These are phyloP conservation scores for Botrytis pseudocinerea DNA, from an alignment of 2,329 filamentous ascomycete genomes.

Conservation along the genomic window DNA sequence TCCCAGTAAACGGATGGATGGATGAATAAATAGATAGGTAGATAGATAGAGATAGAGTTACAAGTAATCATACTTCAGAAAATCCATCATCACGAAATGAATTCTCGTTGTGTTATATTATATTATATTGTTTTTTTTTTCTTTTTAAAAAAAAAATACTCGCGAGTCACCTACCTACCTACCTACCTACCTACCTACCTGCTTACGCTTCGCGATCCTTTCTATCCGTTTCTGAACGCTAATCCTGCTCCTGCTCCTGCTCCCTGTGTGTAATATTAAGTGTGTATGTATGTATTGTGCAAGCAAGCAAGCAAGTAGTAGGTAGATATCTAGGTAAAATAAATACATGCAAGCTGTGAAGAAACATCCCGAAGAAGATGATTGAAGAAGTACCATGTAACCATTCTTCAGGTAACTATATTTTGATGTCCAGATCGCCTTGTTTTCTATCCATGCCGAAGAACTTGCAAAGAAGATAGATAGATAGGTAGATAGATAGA, in stretches of 20 bases:
- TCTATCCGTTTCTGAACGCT: neutral
- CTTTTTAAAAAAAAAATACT: too few relatives aligned
- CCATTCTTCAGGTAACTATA: neutral
- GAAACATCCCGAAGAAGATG: neutral
- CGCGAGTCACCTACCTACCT: neutral
- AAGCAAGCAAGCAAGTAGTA: neutral
- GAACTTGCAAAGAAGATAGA: neutral
- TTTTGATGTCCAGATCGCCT: neutral
- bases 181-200: neutral
- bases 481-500: neutral
- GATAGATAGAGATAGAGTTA: too few relatives aligned
- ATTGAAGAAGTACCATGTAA: neutral
- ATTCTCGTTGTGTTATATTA: neutral
- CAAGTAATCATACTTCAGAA: neutral
- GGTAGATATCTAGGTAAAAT: neutral
- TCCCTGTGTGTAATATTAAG: neutral
- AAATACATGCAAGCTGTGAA: neutral
- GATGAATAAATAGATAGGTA: too few relatives aligned
- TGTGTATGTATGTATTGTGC: neutral
- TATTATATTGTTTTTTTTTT: too few relatives aligned
- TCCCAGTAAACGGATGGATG: too few relatives aligned
- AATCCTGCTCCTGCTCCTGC: neutral
- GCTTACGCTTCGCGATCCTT: neutral
- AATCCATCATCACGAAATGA: neutral
- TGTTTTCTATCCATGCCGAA: fast-evolving